phyloP scores from a whole-genome alignment of 768 basidiomycete genomes.

The Mycena albidolilacea region DNA sequence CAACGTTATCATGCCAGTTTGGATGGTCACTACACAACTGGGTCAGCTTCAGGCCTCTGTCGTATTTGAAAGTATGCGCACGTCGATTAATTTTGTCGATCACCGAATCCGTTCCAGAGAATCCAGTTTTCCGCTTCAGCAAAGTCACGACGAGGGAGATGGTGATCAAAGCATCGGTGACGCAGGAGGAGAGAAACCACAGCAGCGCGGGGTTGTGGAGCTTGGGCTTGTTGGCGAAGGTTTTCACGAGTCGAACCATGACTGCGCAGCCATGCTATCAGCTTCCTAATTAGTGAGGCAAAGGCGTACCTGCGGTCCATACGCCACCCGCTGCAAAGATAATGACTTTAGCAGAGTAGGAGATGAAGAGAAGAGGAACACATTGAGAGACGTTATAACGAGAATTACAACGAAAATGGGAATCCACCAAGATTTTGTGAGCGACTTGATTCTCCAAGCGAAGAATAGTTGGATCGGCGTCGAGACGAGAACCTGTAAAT shows the following conservation, averaged over 20 bases:
- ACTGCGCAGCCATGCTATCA: slow-evolving; percentile 32
- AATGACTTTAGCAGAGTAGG: not conserved
- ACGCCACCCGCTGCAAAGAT: slow-evolving; percentile 54
- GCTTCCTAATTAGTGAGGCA: not conserved
- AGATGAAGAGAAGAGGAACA: slow-evolving; percentile 15
- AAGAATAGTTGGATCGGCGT: slow-evolving; percentile 65
- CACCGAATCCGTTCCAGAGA: slow-evolving; percentile 36
- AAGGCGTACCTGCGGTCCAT: slow-evolving; percentile 50
- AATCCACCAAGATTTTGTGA: slow-evolving; percentile 56
- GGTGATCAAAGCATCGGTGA: slow-evolving; percentile 60
- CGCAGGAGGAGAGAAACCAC: slow-evolving; percentile 61
- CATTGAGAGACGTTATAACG: slow-evolving; percentile 55
- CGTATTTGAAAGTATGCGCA: slow-evolving; percentile 10
- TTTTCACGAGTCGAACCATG: slow-evolving; percentile 51
- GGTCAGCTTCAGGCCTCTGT: not conserved
- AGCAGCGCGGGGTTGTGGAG: slow-evolving; percentile 60
- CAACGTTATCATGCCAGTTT: slow-evolving; percentile 41
- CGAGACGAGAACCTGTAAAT: slow-evolving; percentile 56
- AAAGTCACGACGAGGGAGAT: slow-evolving; percentile 54
- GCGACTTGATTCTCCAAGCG: slow-evolving; percentile 58
- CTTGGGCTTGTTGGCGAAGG: slow-evolving; percentile 58
- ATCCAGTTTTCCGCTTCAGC: slow-evolving; percentile 38
- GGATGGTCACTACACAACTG: slow-evolving; percentile 32
- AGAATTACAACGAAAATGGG: slow-evolving; percentile 50
- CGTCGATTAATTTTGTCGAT: slow-evolving; percentile 40